Conservation (phyloP, 768 basidiomycete genomes). For the Mycena crocata region DNA sequence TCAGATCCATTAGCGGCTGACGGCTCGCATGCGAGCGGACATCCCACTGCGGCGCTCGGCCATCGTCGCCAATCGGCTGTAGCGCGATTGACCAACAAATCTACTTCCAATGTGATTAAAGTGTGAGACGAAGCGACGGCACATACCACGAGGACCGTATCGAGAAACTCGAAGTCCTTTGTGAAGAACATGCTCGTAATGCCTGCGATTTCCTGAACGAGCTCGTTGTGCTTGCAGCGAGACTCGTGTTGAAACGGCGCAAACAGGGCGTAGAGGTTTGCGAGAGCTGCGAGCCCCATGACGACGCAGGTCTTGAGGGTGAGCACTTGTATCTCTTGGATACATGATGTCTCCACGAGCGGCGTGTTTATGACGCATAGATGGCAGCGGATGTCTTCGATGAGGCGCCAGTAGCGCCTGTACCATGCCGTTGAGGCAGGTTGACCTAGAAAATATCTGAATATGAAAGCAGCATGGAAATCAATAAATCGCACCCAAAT, state of each 20-base stretch:
- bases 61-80: no score
- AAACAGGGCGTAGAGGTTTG: constrained; percentile 13
- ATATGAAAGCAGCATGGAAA: not conserved
- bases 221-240: not conserved
- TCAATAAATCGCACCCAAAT: not conserved
- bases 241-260: constrained; percentile 10
- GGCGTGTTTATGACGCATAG: constrained; percentile 4
- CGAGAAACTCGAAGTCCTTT: not conserved
- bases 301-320: constrained; percentile 13
- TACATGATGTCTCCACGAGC: constrained; percentile 3
- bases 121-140: not conserved
- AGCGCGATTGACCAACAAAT: no score
- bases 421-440: not conserved
- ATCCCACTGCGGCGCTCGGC: no score
- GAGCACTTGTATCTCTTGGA: constrained; percentile 2
- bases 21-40: no score
- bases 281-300: constrained; percentile 8
- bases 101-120: no score
- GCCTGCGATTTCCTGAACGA: not conserved
- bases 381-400: constrained; percentile 14
- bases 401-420: constrained; percentile 14
- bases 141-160: not conserved
- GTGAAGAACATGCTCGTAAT: constrained; percentile 1
- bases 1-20: no score
- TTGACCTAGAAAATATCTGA: not conserved